A percentile compares a stretch with the other conserved stretches of the same genome.
Conservation (phyloP, 2,329 filamentous ascomycete genomes). For the Penicillium concentricum region DNA sequence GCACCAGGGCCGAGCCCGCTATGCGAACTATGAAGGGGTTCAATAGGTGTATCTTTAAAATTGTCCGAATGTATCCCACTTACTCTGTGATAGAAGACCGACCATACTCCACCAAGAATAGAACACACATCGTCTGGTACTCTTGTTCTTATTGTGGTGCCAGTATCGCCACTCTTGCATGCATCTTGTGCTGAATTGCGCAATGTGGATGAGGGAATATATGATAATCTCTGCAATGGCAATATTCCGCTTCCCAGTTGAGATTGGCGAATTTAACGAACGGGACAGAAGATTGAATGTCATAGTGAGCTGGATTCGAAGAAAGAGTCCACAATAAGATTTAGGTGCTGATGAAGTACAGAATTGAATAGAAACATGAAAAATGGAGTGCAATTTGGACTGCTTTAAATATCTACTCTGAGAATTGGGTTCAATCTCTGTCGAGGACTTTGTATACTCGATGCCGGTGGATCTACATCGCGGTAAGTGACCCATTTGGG, state of each 20-base stretch:
- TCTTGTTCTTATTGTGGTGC: constrained; percentile 24
- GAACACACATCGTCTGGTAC: constrained; percentile 17
- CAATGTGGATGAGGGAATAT: constrained; percentile 23
- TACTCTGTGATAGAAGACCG: constrained; percentile 27
- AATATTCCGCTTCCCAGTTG: constrained; percentile 11
- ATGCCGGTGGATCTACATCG: not conserved
- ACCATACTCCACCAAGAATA: constrained; percentile 31
- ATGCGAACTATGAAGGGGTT: constrained; percentile 24
- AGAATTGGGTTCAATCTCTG: not conserved
- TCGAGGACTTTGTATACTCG: not conserved
- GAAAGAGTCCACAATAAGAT: not conserved
- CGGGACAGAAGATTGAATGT: not conserved
- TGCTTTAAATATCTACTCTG: not conserved
- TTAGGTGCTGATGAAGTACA: not conserved
- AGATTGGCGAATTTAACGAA: constrained; percentile 1
- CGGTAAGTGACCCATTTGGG: not conserved
- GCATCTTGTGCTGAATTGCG: constrained; percentile 23
- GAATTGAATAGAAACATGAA: not conserved
- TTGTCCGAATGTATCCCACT: constrained; percentile 1
- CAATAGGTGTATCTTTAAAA: not conserved
- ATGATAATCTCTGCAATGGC: constrained; percentile 27
- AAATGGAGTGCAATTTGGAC: not conserved
- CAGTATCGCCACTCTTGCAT: constrained; percentile 30
- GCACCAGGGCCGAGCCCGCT: constrained; percentile 23
- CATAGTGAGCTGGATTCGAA: constrained; percentile 3